phyloP scores from a whole-genome alignment of 1,139 yeast species.

The Diutina neorugosa region DNA sequence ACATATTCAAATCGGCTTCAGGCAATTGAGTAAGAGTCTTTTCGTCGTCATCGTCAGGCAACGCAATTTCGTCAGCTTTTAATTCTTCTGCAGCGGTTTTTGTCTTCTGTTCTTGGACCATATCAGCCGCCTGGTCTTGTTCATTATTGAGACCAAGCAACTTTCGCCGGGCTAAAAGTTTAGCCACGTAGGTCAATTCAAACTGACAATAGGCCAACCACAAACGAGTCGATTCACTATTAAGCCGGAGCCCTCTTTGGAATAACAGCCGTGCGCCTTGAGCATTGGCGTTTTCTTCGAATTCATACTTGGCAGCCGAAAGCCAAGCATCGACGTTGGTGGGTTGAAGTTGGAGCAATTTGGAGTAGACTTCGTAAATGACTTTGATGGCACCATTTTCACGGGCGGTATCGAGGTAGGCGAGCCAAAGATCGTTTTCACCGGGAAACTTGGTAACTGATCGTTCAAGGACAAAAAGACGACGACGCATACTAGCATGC shows the following conservation, averaged over 20 bases:
- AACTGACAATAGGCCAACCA: slow-evolving; percentile 86
- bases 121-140: slow-evolving; percentile 48
- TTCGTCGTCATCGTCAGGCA: slow-evolving; percentile 7
- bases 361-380: slow-evolving; percentile 71
- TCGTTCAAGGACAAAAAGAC: slow-evolving; percentile 73
- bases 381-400: slow-evolving; percentile 63
- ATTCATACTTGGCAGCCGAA: slow-evolving; percentile 88
- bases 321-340: slow-evolving; percentile 85
- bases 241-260: slow-evolving; percentile 78
- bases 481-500: slow-evolving; percentile 65
- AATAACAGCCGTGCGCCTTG: slow-evolving; percentile 79
- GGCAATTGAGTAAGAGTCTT: slow-evolving; percentile 35
- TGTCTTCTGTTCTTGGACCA: slow-evolving; percentile 50
- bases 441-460: slow-evolving; percentile 74
- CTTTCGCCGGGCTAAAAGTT: slow-evolving; percentile 71
- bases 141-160: slow-evolving; percentile 70
- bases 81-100: slow-evolving; percentile 30
- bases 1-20: slow-evolving; percentile 75
- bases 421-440: slow-evolving; percentile 67
- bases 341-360: slow-evolving; percentile 81
- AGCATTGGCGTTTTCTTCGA: slow-evolving; percentile 79
- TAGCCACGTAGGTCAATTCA: slow-evolving; percentile 77
- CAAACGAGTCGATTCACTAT: slow-evolving; percentile 56
- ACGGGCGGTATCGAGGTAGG: slow-evolving; percentile 65
- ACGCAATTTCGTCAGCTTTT: slow-evolving; percentile 11